phyloP scores from a whole-genome alignment of 2,329 filamentous ascomycete genomes.

The Phyllosticta citribraziliensis region DNA sequence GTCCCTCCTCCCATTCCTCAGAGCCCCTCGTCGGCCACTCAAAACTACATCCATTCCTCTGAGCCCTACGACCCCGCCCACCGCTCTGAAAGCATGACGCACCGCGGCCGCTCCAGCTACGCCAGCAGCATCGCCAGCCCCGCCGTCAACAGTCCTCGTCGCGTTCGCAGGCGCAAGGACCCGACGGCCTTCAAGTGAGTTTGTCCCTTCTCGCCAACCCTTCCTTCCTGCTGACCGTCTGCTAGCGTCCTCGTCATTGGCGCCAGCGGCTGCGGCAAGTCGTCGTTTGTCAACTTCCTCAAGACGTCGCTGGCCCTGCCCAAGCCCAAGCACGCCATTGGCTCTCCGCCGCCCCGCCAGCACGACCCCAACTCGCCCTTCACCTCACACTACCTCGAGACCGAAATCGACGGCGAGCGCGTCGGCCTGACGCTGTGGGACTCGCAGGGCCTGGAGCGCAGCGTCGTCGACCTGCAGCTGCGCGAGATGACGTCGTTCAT shows the following conservation, averaged over 20 bases:
- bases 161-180: conserved; percentile 89
- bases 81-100: conserved; percentile 87
- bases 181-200: conserved; percentile 96
- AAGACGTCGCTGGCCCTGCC: conserved; percentile 76
- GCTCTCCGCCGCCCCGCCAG: conserved; percentile 34
- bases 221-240: conserved; percentile 1
- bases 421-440: conserved; percentile 94
- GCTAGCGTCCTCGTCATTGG: conserved; percentile 81
- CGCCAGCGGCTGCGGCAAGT: conserved; percentile 81
- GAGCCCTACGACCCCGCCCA: conserved; percentile 60
- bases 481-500: conserved; percentile 85
- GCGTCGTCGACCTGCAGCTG: conserved; percentile 86
- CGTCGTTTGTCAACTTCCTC: conserved; percentile 92
- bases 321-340: conserved; percentile 57
- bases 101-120: conserved; percentile 93
- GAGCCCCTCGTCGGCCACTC: not conserved
- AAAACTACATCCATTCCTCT: conserved; percentile 29
- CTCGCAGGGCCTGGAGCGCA: conserved; percentile 89
- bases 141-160: conserved; percentile 82
- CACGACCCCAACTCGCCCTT: conserved; percentile 48
- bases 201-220: conserved; percentile 16
- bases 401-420: conserved; percentile 84
- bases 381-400: conserved; percentile 82
- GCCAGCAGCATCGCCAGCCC: conserved; percentile 76
- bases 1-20: conserved; percentile 3